Conservation (phyloP, 1,284 basidiomycete species). For the Ganoderma lucidum region DNA sequence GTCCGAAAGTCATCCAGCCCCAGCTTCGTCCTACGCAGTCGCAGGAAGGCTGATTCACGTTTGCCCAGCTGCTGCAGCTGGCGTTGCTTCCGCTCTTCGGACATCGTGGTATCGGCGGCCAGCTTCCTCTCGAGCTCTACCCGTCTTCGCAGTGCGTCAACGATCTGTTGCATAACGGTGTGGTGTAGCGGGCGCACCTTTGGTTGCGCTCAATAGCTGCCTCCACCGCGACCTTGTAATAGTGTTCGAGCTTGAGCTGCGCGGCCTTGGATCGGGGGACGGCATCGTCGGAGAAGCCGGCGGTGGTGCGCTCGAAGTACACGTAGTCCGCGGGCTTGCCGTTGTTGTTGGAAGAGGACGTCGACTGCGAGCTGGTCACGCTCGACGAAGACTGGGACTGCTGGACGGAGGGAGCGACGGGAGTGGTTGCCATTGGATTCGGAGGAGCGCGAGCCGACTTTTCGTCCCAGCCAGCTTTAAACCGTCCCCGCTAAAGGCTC, state of each 20-base stretch:
- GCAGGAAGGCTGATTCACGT: conserved; percentile 91
- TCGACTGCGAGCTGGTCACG: conserved; percentile 38
- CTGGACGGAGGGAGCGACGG: conserved; percentile 32
- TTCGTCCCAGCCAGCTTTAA: conserved; percentile 31
- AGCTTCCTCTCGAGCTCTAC: conserved; percentile 94
- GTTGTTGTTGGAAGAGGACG: conserved; percentile 29
- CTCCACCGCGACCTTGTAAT: conserved; percentile 95
- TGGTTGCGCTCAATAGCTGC: conserved; percentile 84
- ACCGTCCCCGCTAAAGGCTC: conserved; percentile 25
- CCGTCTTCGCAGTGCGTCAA: conserved; percentile 62
- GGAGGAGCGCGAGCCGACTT: conserved; percentile 24
- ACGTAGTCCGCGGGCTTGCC: conserved; percentile 80
- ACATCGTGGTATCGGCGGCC: conserved; percentile 73
- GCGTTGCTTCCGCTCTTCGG: conserved; percentile 88
- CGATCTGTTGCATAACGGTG: neutral
- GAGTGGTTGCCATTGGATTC: conserved; percentile 39
- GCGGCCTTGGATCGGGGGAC: conserved; percentile 94
- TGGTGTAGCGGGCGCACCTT: conserved; percentile 47
- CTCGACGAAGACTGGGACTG: conserved; percentile 43
- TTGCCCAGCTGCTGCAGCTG: conserved; percentile 92
- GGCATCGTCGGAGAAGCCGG: conserved; percentile 87
- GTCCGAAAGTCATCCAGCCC: conserved; percentile 95
- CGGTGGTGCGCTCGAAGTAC: conserved; percentile 92
- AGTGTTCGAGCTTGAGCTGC: conserved; percentile 97
- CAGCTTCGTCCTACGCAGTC: conserved; percentile 92